A percentile compares a stretch with the other conserved stretches of the same genome.
These are phyloP conservation scores for Cladosporium sp. DNA, from an alignment of 2,329 filamentous ascomycete species.

Conservation along the genomic window DNA sequence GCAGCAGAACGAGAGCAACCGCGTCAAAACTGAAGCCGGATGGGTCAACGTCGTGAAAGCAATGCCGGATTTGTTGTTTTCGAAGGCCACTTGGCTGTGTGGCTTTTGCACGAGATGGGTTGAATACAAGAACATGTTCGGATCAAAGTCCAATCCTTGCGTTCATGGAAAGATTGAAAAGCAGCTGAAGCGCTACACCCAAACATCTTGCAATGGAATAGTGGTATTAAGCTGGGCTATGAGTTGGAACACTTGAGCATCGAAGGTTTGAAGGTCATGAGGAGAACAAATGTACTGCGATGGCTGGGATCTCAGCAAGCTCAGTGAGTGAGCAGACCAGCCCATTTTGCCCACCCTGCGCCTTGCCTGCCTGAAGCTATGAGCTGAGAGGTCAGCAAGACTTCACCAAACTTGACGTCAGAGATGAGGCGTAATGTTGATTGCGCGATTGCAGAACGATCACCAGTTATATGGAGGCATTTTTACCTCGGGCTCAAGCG, in stretches of 20 bases:
- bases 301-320: not conserved
- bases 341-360: no score
- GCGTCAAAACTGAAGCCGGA: not conserved
- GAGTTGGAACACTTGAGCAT: slow-evolving; percentile 2
- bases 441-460: no score
- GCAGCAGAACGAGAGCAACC: slow-evolving; percentile 9
- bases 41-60: not conserved
- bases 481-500: no score
- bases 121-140: slow-evolving; percentile 15
- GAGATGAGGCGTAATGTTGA: no score
- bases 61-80: slow-evolving; percentile 7
- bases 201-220: not conserved
- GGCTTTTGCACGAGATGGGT: not conserved
- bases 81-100: not conserved
- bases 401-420: no score
- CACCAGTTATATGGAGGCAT: no score
- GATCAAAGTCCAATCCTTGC: slow-evolving; percentile 11
- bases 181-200: slow-evolving; percentile 8
- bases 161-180: not conserved
- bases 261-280: slow-evolving; percentile 3
- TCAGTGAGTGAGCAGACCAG: not conserved
- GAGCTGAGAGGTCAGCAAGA: no score
- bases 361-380: no score
- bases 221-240: slow-evolving; percentile 8
- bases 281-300: not conserved